phyloP scores from a whole-genome alignment of 1,139 yeast genomes.

The Geotrichum australiense region DNA sequence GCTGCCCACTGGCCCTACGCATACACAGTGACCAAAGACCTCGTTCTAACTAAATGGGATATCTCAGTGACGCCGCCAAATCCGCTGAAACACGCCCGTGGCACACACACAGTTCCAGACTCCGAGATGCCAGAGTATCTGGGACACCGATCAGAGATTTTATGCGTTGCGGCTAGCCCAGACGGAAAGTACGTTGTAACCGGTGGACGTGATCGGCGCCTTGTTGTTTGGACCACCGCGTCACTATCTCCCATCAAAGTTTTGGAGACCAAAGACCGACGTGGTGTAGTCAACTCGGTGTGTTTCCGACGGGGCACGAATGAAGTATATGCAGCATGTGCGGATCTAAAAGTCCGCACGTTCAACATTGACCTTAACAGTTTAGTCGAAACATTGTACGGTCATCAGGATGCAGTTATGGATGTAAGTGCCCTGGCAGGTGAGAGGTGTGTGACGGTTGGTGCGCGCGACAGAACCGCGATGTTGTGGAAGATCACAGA shows the following conservation, averaged over 20 bases:
- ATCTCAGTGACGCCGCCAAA: constrained; percentile 43
- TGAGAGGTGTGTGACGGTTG: constrained; percentile 94
- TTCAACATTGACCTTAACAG: constrained; percentile 80
- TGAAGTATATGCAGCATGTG: constrained; percentile 87
- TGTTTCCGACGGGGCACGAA: constrained; percentile 74
- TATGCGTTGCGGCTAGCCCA: constrained; percentile 75
- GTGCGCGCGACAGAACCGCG: constrained; percentile 89
- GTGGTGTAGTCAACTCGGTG: constrained; percentile 66
- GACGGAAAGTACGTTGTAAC: constrained; percentile 86
- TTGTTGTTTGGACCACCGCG: constrained; percentile 82
- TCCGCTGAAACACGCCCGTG: constrained; percentile 56
- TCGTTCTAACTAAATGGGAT: constrained; percentile 75
- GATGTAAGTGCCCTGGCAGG: constrained; percentile 73
- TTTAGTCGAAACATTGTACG: constrained; percentile 83
- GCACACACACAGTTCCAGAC: constrained; percentile 47
- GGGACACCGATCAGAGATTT: constrained; percentile 72
- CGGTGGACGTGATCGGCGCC: constrained; percentile 77
- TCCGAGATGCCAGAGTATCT: constrained; percentile 29
- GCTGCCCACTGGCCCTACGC: constrained; percentile 52
- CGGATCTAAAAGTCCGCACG: constrained; percentile 83
- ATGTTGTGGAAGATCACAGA: constrained; percentile 96
- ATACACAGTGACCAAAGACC: constrained; percentile 79
- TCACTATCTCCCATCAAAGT: constrained; percentile 68
- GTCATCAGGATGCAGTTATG: constrained; percentile 85
- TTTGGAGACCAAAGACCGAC: constrained; percentile 60